Conservation (phyloP, 2,329 filamentous ascomycete species). For the Akanthomyces lecanii region DNA sequence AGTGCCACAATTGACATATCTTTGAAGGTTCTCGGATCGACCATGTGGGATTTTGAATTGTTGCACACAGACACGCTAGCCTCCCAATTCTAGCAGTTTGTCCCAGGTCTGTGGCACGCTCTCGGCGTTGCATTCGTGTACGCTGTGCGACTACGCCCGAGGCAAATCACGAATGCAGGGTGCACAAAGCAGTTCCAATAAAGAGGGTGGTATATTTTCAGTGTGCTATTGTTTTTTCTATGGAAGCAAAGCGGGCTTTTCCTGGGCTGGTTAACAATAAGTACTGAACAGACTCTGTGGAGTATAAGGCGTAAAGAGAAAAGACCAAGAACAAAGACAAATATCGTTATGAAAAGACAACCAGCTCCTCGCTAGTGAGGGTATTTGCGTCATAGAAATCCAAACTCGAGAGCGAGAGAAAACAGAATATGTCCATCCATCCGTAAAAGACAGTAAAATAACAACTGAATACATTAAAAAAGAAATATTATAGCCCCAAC, state of each 20-base stretch:
- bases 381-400: not conserved
- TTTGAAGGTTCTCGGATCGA: not conserved
- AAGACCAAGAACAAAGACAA: not conserved
- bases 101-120: not conserved
- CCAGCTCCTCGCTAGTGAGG: constrained; percentile 10
- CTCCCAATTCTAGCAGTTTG: too few relatives aligned
- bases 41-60: not conserved
- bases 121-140: not conserved
- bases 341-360: not conserved
- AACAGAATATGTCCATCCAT: not conserved
- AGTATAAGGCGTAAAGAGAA: not conserved
- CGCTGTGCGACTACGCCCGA: not conserved
- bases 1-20: not conserved
- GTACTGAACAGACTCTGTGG: not conserved
- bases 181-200: not conserved
- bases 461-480: not conserved
- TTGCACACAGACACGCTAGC: not conserved
- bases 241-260: not conserved
- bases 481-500: not conserved
- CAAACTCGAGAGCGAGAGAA: not conserved
- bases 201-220: not conserved
- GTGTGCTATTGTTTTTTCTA: not conserved
- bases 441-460: not conserved
- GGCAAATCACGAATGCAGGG: not conserved
- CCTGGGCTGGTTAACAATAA: not conserved